These are phyloP conservation scores for Cephalotrichum gorgonifer DNA, from an alignment of 2,329 filamentous ascomycete genomes.

Conservation along the genomic window DNA sequence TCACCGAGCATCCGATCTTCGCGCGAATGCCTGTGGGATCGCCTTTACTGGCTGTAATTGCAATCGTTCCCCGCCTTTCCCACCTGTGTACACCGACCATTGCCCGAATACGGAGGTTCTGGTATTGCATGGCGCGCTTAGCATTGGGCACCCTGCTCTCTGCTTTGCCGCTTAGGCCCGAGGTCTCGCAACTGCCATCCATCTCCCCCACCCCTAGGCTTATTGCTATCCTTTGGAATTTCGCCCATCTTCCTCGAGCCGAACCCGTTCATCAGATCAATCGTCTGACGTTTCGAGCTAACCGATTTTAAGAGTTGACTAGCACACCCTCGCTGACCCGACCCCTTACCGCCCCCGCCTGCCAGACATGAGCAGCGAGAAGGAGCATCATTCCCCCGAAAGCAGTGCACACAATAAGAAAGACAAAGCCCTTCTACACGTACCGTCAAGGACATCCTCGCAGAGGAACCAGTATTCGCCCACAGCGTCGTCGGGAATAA, in stretches of 20 bases:
- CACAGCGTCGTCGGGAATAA: constrained; percentile 49
- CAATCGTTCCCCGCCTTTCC: background rate
- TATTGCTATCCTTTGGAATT: background rate
- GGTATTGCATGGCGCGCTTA: background rate
- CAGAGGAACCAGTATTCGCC: constrained; percentile 49
- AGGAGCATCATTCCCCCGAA: constrained; percentile 28
- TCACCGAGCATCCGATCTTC: background rate
- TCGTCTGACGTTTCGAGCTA: no score
- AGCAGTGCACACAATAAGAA: constrained; percentile 37
- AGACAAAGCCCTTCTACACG: constrained; percentile 31
- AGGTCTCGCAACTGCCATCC: background rate
- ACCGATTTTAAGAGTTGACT: background rate
- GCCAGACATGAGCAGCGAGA: constrained; percentile 27
- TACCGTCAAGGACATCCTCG: constrained; percentile 53
- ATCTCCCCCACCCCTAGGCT: background rate
- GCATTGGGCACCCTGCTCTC: background rate
- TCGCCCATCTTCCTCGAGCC: background rate
- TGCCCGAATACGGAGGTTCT: background rate
- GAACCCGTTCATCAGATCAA: no score
- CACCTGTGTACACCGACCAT: background rate
- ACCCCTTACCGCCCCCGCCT: background rate
- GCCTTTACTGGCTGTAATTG: background rate
- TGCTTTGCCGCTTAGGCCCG: background rate
- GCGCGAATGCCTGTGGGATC: background rate
- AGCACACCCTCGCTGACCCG: background rate